Conservation (phyloP, 2,329 filamentous ascomycete species). For the Phoma sp. region DNA sequence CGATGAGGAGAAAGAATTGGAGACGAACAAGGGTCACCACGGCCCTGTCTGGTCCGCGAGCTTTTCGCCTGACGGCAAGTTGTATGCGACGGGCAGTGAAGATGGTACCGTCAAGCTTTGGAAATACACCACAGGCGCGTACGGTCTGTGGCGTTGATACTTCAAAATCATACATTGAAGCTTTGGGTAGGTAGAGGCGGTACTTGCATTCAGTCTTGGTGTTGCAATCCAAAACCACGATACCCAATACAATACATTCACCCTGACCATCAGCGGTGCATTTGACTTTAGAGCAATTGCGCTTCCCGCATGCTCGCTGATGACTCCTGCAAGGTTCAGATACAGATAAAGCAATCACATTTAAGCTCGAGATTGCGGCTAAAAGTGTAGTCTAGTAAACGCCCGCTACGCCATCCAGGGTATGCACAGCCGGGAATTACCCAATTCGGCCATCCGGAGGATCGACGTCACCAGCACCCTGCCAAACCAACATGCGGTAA, state of each 20-base stretch:
- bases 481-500: conserved; percentile 11
- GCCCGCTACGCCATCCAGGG: conserved; percentile 15
- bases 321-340: not conserved
- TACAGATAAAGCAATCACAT: not conserved
- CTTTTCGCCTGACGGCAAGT: conserved; percentile 92
- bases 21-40: conserved; percentile 95
- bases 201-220: not conserved
- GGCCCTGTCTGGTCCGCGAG: conserved; percentile 96
- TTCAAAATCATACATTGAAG: not conserved
- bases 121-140: conserved; percentile 71
- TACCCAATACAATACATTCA: conserved; percentile 5
- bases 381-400: conserved; percentile 2
- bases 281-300: not conserved
- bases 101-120: conserved; percentile 96
- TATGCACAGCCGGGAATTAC: conserved; percentile 27
- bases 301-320: not conserved
- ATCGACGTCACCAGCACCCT: conserved; percentile 27
- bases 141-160: conserved; percentile 68
- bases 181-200: not conserved
- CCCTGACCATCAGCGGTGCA: not conserved
- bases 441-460: conserved; percentile 32
- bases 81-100: conserved; percentile 96
- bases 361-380: conserved; percentile 1
- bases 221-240: not conserved
- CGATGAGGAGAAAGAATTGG: conserved; percentile 82